A percentile compares a stretch with the other conserved stretches of the same genome.
Evolutionary conservation across 257 asterid genomes (phyloP).

Genomic region (Asclepias syriaca): DNA sequence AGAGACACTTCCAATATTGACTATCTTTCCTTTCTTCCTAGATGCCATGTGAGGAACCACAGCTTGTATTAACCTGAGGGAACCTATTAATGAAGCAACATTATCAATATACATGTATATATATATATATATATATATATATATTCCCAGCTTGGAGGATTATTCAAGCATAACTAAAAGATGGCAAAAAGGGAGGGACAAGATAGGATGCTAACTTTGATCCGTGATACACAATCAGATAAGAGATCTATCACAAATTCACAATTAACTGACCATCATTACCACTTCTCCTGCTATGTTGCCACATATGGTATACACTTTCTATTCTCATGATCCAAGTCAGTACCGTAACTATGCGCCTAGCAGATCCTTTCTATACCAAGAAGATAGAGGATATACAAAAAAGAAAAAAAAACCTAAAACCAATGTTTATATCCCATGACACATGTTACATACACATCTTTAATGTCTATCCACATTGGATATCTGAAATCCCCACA

Average conservation of each 20-base stretch:
- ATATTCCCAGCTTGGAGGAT: neutral
- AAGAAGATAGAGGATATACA: too few species aligned
- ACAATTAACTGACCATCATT: neutral
- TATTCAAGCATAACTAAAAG: neutral
- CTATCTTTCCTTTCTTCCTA: conserved; percentile 83
- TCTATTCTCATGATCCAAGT: too few species aligned
- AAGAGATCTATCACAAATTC: too few species aligned
- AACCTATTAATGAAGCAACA: conserved; percentile 37
- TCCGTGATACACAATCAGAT: conserved; percentile 1
- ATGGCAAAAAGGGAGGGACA: neutral
- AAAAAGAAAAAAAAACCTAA: too few species aligned
- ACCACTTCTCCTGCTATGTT: neutral
- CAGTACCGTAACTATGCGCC: too few species aligned
- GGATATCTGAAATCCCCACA: neutral
- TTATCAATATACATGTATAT: neutral
- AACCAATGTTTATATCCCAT: too few species aligned
- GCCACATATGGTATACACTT: too few species aligned
- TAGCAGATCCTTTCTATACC: too few species aligned
- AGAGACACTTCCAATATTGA: conserved; percentile 76
- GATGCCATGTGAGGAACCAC: conserved; percentile 92
- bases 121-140: too few species aligned
- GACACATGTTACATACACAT: too few species aligned
- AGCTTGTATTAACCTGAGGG: conserved; percentile 78
- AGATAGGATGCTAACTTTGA: neutral
- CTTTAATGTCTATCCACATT: neutral